Evolutionary conservation across 2,329 filamentous ascomycete genomes (phyloP), one percentile per base, ranked within the genome.

Genomic region (Simplicillium aogashimaense): DNA sequence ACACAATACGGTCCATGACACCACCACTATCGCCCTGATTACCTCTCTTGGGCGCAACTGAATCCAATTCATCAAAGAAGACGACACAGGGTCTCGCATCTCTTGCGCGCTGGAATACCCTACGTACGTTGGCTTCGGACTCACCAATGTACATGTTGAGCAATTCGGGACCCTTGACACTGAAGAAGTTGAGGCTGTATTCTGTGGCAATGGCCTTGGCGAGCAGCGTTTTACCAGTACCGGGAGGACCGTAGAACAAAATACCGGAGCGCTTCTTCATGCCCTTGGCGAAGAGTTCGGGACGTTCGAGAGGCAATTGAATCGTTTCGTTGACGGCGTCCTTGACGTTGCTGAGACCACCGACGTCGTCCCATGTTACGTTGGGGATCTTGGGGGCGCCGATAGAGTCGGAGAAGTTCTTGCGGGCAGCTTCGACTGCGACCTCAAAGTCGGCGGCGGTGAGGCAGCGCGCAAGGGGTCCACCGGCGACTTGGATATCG

Each of bases 211-310:
- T 94, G 25, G 88, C 88, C 65, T 94, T 94, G 38, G 88, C 88
- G 37, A 94, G 72, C n/a, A 94, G 65, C 1, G 88, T 95, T 65
- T 95, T 95, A 52, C 88, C 88, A 1, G 88, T 94, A 45, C 88
- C 88, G 0, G 88, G 88, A 1, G 88, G 88, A 0, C 88, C 88
- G 54, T 94, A 94, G 63, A 95, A 94, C 17, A 94, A 63, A 48
- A 95, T 94, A 50, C 88, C 88, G 16, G 86, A 94, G 33, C 90
- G 81, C 67, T 97, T 97, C 74, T 95, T 95, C 83, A 97, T 92
- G 37, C 90, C 92, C 67, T 90, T 94, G 28, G 89, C 89, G 53
- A 97, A 97, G 2, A 97, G 74, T 59, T 97, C 92, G 1, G 90
- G 90, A 9, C 89, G 75, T 46, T 94, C 86, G 1, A 97, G 74